These are phyloP conservation scores for Pyrus hybrid DNA, from an alignment of 331 rosid genomes.

Conservation along the genomic window DNA sequence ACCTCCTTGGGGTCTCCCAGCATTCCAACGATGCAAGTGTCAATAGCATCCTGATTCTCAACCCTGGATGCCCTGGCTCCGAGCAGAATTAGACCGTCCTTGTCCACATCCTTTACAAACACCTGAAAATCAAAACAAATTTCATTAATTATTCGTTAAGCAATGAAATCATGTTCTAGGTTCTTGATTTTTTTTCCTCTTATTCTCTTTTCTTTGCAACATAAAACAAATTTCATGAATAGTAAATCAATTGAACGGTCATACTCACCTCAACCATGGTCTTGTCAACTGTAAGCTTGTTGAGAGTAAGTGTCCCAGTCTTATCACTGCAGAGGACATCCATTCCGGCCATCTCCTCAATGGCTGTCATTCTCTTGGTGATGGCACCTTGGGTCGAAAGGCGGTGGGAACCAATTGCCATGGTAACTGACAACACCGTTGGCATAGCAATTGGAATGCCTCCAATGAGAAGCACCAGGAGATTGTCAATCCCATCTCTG, in stretches of 20 bases:
- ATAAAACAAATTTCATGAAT: background rate
- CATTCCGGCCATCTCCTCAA: slow-evolving; percentile 97
- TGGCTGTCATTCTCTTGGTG: slow-evolving; percentile 97
- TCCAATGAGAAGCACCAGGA: slow-evolving; percentile 89
- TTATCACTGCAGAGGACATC: slow-evolving; percentile 92
- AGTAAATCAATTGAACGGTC: background rate
- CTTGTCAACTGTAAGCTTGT: slow-evolving; percentile 86
- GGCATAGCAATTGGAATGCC: slow-evolving; percentile 99
- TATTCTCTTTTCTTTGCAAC: background rate
- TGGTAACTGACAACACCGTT: slow-evolving; percentile 86
- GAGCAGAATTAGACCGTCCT: slow-evolving; percentile 43
- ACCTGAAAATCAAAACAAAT: slow-evolving; percentile 23
- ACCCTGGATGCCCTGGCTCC: slow-evolving; percentile 91
- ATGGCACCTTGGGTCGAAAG: slow-evolving; percentile 86
- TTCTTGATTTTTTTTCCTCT: background rate
- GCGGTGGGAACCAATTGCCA: slow-evolving; percentile 94
- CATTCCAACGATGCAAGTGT: slow-evolving; percentile 93
- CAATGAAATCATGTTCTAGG: background rate
- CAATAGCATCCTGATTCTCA: slow-evolving; percentile 93
- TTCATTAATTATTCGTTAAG: background rate
- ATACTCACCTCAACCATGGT: slow-evolving; percentile 52
- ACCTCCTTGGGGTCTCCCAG: slow-evolving; percentile 94
- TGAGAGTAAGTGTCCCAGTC: slow-evolving; percentile 80
- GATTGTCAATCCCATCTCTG: slow-evolving; percentile 76
- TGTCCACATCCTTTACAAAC: slow-evolving; percentile 50